Evolutionary conservation across 306 rosid genomes (phyloP).

Genomic region (Chamaecrista fasciculata): DNA sequence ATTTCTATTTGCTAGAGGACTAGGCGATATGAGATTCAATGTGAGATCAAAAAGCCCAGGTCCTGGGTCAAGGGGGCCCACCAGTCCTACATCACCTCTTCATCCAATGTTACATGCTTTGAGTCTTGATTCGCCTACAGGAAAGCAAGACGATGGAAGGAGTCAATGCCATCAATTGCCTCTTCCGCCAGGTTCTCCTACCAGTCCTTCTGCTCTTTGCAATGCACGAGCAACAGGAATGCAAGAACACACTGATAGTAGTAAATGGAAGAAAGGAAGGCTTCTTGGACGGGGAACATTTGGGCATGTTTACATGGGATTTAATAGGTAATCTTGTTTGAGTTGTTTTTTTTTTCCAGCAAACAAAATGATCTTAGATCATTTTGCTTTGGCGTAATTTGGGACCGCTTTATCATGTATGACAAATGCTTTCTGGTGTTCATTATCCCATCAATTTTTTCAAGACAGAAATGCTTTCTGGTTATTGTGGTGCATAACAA

Average conservation of each 20-base stretch:
- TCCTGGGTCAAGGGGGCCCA: constrained; percentile 59
- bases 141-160: constrained; percentile 57
- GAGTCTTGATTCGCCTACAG: constrained; percentile 55
- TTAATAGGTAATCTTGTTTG: constrained; percentile 48
- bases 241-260: constrained; percentile 24
- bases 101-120: constrained; percentile 40
- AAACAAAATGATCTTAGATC: constrained; percentile 24
- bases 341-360: neutral
- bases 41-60: constrained; percentile 54
- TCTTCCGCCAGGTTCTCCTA: constrained; percentile 70
- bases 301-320: constrained; percentile 71
- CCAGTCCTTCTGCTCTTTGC: constrained; percentile 50
- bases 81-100: constrained; percentile 73
- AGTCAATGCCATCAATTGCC: constrained; percentile 57
- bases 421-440: too few species aligned
- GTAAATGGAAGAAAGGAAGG: constrained; percentile 67
- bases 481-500: neutral
- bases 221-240: constrained; percentile 28
- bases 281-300: constrained; percentile 71
- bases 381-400: constrained; percentile 8
- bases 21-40: constrained; percentile 37
- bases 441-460: neutral
- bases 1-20: constrained; percentile 38
- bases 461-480: neutral
- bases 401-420: constrained; percentile 11